These are phyloP conservation scores for Paratinospora sagittata DNA, from an alignment of 164 flowering plant genomes.

Conservation along the genomic window DNA sequence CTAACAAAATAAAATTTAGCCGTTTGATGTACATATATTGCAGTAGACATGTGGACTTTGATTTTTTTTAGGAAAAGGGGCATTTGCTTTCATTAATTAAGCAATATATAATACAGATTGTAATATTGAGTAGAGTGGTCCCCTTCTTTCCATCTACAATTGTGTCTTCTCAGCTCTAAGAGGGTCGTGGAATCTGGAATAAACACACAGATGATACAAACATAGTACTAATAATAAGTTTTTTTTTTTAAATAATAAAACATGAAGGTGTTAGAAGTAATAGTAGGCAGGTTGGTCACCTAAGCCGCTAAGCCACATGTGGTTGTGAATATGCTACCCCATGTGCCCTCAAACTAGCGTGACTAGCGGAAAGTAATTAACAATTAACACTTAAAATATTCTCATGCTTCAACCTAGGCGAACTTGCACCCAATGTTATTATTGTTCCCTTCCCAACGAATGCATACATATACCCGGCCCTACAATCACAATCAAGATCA, in stretches of 20 bases:
- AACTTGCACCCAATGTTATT: background rate
- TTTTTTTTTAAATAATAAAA: constrained; percentile 1
- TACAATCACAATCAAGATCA: no score
- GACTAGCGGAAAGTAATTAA: background rate
- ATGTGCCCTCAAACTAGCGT: constrained; percentile 4
- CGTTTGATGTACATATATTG: no score
- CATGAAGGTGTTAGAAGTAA: background rate
- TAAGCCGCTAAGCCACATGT: constrained; percentile 25
- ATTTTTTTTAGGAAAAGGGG: no score
- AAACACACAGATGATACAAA: background rate
- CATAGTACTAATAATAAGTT: no score
- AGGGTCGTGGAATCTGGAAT: constrained; percentile 13
- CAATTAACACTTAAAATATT: no score
- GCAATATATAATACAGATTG: no score
- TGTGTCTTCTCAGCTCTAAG: background rate
- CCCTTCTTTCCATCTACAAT: background rate
- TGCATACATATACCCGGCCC: background rate
- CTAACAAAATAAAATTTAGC: no score
- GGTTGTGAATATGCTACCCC: constrained; percentile 10
- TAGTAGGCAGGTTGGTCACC: constrained; percentile 16
- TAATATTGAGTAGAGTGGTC: background rate
- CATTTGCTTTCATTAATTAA: no score
- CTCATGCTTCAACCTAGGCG: background rate
- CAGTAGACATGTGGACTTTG: no score
- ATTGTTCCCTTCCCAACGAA: no score